Conservation (phyloP, 2,329 filamentous ascomycete genomes). For the Xylaria polymorpha region DNA sequence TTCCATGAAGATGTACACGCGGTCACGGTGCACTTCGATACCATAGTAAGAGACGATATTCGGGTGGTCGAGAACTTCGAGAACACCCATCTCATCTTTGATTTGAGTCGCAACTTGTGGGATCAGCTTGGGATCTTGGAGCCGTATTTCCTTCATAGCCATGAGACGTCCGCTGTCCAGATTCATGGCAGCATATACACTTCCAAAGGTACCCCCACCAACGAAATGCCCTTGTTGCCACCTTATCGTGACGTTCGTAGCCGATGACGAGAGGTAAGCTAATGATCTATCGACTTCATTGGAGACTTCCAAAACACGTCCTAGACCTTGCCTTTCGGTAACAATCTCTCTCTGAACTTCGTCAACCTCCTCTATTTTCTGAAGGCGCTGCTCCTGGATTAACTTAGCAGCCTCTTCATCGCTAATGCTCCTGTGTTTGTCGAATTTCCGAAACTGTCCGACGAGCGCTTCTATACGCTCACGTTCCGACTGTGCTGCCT, state of each 20-base stretch:
- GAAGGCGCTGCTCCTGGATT: constrained; percentile 79
- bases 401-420: constrained; percentile 86
- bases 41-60: constrained; percentile 98
- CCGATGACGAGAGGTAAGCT: constrained; percentile 91
- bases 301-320: constrained; percentile 89
- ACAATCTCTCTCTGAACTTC: constrained; percentile 81
- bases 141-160: constrained; percentile 97
- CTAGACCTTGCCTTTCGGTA: constrained; percentile 86
- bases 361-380: constrained; percentile 80
- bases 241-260: constrained; percentile 92
- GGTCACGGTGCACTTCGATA: constrained; percentile 97
- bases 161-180: constrained; percentile 95
- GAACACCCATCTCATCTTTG: constrained; percentile 94
- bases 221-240: constrained; percentile 99
- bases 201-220: constrained; percentile 95
- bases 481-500: constrained; percentile 94
- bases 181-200: constrained; percentile 97
- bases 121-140: constrained; percentile 96
- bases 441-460: constrained; percentile 79
- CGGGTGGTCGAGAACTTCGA: constrained; percentile 95
- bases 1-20: constrained; percentile 99
- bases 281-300: constrained; percentile 97
- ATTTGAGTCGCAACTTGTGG: constrained; percentile 95
- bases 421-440: constrained; percentile 77
- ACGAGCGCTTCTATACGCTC: constrained; percentile 84